phyloP scores from a whole-genome alignment of 345 rosid genomes.

The Brassica cretica region DNA sequence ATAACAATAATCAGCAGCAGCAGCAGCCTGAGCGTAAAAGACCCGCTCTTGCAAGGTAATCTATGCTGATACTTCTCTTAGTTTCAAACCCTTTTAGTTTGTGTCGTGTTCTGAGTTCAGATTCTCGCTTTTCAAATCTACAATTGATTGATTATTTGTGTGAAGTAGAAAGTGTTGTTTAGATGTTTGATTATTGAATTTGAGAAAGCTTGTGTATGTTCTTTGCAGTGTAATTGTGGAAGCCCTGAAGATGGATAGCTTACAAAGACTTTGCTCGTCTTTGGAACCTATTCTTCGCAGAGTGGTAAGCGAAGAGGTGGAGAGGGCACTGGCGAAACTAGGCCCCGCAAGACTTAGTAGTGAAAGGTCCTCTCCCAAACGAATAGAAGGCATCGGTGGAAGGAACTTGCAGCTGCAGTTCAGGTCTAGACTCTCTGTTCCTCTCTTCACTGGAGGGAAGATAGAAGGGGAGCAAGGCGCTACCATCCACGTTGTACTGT shows the following conservation, averaged over 20 bases:
- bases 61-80: conserved; percentile 5
- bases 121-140: neutral
- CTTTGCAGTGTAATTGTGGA: conserved; percentile 88
- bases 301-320: conserved; percentile 99
- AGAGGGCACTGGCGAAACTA: conserved; percentile 85
- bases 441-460: conserved; percentile 94
- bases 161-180: neutral
- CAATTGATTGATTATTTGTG: conserved; percentile 1
- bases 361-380: conserved; percentile 76
- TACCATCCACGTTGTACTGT: conserved; percentile 70
- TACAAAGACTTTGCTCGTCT: conserved; percentile 94
- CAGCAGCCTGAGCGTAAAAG: conserved; percentile 81
- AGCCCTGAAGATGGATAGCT: conserved; percentile 95
- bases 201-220: conserved; percentile 8
- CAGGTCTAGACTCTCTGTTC: conserved; percentile 81
- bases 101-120: neutral
- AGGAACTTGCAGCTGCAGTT: conserved; percentile 81
- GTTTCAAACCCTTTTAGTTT: conserved; percentile 3
- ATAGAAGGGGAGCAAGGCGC: conserved; percentile 97
- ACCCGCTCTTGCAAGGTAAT: conserved; percentile 90
- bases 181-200: neutral
- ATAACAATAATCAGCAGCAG: conserved; percentile 3
- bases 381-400: conserved; percentile 76
- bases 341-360: conserved; percentile 64
- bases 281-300: conserved; percentile 95